Conservation (phyloP, 2,329 filamentous ascomycete species). For the Diaporthe citri region DNA sequence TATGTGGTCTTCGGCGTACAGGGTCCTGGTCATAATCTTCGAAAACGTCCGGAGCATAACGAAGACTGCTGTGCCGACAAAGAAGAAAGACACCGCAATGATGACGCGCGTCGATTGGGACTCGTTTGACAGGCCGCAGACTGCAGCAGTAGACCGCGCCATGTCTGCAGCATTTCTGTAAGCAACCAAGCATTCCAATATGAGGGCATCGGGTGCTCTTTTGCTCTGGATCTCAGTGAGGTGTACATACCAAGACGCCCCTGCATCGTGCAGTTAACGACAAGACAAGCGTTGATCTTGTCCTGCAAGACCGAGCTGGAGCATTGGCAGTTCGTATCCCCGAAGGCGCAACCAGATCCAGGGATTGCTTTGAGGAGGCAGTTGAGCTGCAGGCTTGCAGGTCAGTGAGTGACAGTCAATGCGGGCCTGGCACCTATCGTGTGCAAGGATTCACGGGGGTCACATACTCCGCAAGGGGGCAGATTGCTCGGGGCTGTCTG, state of each 20-base stretch:
- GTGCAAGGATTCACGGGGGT: constrained; percentile 1
- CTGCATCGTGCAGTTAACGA: constrained; percentile 38
- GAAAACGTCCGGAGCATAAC: constrained; percentile 27
- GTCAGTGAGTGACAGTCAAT: constrained; percentile 4
- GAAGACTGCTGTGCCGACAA: constrained; percentile 1
- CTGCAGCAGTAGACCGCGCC: constrained; percentile 18
- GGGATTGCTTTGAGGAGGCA: constrained; percentile 33
- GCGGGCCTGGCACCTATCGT: neutral
- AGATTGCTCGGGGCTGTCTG: constrained; percentile 12
- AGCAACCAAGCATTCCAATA: neutral
- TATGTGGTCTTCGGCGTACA: constrained; percentile 36
- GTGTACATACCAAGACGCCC: constrained; percentile 33
- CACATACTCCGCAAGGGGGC: constrained; percentile 35
- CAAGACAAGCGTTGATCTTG: constrained; percentile 26
- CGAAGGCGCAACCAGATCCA: constrained; percentile 20
- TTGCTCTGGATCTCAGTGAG: neutral
- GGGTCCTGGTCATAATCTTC: constrained; percentile 31
- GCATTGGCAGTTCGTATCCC: constrained; percentile 33
- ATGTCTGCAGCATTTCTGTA: constrained; percentile 5
- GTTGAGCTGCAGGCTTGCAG: constrained; percentile 23
- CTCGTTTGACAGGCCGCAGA: constrained; percentile 28
- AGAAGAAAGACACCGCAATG: constrained; percentile 30
- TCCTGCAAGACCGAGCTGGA: constrained; percentile 12
- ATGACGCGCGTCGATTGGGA: constrained; percentile 29
- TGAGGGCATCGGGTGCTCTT: neutral